Evolutionary conservation across 192 early-diverging fungal species (phyloP).

Genomic region (Entomortierella beljakovae): DNA sequence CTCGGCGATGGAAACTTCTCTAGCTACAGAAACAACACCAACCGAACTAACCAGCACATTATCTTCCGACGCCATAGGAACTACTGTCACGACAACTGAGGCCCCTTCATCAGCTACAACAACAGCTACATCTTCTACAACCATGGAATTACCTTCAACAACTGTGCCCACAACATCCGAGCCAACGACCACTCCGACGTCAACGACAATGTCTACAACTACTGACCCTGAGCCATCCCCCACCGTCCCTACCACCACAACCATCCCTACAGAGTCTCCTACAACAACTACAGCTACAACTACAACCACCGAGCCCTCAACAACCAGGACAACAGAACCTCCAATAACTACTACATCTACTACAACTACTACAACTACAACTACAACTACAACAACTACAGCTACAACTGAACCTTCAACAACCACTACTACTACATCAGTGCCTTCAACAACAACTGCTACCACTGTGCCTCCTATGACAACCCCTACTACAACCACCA

Average conservation of each 20-base stretch:
- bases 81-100: background rate
- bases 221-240: too few relatives aligned
- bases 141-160: background rate
- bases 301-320: background rate
- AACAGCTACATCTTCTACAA: background rate
- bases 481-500: constrained; percentile 3
- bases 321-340: background rate
- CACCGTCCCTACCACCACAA: background rate
- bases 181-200: background rate
- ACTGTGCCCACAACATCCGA: constrained; percentile 3
- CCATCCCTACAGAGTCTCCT: background rate
- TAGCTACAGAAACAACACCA: background rate
- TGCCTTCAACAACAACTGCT: constrained; percentile 1
- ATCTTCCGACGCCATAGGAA: too few relatives aligned
- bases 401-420: constrained; percentile 1
- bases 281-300: background rate
- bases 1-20: background rate
- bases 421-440: constrained; percentile 5
- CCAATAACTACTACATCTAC: background rate
- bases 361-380: background rate
- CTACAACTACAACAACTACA: background rate
- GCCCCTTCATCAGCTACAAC: too few relatives aligned
- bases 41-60: background rate
- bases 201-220: background rate
- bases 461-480: background rate